Conservation (phyloP, 805 yeast species). For the Wickerhamomyces hampshirensis region DNA sequence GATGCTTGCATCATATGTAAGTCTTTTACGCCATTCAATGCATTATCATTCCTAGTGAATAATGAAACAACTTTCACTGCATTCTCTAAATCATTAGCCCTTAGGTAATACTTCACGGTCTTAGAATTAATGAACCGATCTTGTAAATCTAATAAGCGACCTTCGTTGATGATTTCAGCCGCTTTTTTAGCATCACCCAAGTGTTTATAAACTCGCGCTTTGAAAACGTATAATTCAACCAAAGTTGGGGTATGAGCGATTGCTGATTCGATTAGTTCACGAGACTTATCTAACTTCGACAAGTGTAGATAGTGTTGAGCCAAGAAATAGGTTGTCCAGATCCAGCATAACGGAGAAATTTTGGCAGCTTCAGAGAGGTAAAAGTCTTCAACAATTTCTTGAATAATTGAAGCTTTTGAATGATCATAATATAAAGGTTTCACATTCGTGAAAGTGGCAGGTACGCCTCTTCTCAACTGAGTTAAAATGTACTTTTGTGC, state of each 20-base stretch:
- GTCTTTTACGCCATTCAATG: constrained; percentile 80
- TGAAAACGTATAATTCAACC: constrained; percentile 75
- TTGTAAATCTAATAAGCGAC: constrained; percentile 74
- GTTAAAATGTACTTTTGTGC: constrained; percentile 50
- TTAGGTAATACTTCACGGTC: constrained; percentile 73
- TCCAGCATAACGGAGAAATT: constrained; percentile 31
- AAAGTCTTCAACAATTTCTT: constrained; percentile 49
- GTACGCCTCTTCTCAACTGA: constrained; percentile 77
- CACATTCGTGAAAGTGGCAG: constrained; percentile 82
- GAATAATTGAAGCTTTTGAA: constrained; percentile 35
- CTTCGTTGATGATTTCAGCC: constrained; percentile 59
- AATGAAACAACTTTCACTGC: constrained; percentile 71
- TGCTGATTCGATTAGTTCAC: constrained; percentile 54
- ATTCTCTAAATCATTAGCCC: constrained; percentile 69
- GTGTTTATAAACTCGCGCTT: constrained; percentile 78
- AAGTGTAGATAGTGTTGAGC: constrained; percentile 69
- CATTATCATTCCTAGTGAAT: constrained; percentile 82
- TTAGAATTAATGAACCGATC: constrained; percentile 91
- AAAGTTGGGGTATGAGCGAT: constrained; percentile 74
- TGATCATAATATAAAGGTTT: constrained; percentile 65
- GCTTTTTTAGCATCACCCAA: constrained; percentile 60
- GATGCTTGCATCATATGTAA: constrained; percentile 85
- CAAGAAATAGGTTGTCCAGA: constrained; percentile 74
- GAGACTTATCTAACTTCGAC: constrained; percentile 50
- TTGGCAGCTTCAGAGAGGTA: constrained; percentile 25